A percentile compares a stretch with the other conserved stretches of the same genome.
Conservation (phyloP, 371 early-diverging fungal genomes). For the Mortierella sp. region DNA sequence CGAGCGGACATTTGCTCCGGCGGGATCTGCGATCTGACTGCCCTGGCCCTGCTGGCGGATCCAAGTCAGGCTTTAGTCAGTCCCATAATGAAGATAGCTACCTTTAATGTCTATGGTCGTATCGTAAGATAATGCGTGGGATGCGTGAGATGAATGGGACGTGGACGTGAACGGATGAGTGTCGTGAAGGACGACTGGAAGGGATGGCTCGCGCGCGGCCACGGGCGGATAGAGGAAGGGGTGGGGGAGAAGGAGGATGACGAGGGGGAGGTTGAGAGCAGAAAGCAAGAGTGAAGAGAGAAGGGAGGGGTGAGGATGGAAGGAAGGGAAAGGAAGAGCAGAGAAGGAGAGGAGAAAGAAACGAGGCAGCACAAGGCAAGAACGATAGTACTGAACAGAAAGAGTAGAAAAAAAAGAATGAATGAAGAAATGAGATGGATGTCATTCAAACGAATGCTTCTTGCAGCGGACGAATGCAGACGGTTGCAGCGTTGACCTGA, state of each 20-base stretch:
- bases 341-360: background rate
- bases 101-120: background rate
- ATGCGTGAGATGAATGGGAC: conserved; percentile 5
- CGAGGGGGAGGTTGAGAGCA: background rate
- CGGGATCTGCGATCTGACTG: too few relatives aligned
- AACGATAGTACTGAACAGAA: background rate
- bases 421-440: conserved; percentile 3
- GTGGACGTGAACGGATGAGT: conserved; percentile 3
- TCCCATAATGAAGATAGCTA: too few relatives aligned
- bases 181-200: background rate
- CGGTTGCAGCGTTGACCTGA: too few relatives aligned
- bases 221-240: conserved; percentile 17
- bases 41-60: too few relatives aligned
- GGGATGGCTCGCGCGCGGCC: conserved; percentile 8
- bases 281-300: background rate
- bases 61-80: too few relatives aligned
- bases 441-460: background rate
- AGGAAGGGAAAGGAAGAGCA: conserved; percentile 1
- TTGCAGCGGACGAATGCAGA: too few relatives aligned
- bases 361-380: background rate
- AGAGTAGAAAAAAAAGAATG: background rate
- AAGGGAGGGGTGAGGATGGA: background rate
- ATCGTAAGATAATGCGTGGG: background rate
- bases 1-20: too few relatives aligned
- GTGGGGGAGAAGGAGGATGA: conserved; percentile 5